Evolutionary conservation across 768 basidiomycete species (phyloP), one percentile per base, ranked within the genome.

Genomic region (Hericium erinaceus): DNA sequence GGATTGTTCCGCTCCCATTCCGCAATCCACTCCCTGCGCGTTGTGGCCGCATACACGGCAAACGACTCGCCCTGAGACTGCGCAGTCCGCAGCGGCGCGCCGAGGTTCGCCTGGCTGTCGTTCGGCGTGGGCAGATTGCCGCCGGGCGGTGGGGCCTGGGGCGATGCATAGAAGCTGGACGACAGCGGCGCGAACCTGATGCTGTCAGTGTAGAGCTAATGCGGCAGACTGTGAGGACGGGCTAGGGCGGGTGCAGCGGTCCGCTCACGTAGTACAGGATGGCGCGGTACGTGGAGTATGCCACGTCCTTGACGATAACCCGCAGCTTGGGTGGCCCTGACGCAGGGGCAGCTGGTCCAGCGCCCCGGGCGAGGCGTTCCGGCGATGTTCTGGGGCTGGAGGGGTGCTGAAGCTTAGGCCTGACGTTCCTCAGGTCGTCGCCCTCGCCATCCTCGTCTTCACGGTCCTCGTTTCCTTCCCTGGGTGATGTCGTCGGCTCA

Each of bases 141-240:
- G 18, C 54, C 55, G 39, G 57, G 26, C 44, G 55, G 56, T 24
- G 53, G 39, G 16, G 65, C 60, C 22, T 51, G 49, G 39, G 58
- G 60, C 28, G 59, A 63, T 13, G 63, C 63, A 40, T 72, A 39
- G 61, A 88, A 87, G 37, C 82, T 79, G 6, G 92, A 94, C 0
- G 89, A 82, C 16, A 94, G 73, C 0, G 92, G 92, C 0, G 92
- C 89, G 62, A 94, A 94, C 28, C 84, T 78, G 61, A 94, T 87
- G 26, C 78, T 79, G 64, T 92, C 89, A 15, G 92, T 94, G 67
- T 94, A 95, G 24, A 94, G 73, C 91, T 92, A 62, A 13, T 37
- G 56, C 18, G 37, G 15, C 41, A 28, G 33, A 10, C 33, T 33
- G 33, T 33, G 33, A 33, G 33, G 33, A 33, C 33, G 9, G 9